These are phyloP conservation scores for Neurospora sp. DNA, from an alignment of 495 filamentous ascomycete genomes.

Conservation along the genomic window DNA sequence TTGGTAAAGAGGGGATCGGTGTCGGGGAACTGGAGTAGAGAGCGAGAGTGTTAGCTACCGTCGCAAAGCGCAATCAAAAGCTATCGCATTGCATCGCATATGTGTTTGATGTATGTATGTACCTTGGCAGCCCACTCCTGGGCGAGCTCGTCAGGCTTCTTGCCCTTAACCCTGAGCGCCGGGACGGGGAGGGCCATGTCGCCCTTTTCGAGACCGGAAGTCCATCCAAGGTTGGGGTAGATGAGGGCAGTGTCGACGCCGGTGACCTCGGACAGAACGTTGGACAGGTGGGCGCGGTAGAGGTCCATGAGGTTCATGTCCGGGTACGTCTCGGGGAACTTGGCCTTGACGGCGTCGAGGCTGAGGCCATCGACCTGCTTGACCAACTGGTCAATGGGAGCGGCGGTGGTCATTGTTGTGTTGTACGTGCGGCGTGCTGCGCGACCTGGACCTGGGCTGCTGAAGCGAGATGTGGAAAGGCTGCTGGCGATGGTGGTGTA, in stretches of 20 bases:
- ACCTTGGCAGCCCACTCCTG: constrained; percentile 62
- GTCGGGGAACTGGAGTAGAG: constrained; percentile 53
- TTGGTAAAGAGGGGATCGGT: constrained; percentile 61
- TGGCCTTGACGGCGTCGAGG: constrained; percentile 27
- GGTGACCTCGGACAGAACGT: constrained; percentile 59
- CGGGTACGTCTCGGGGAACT: constrained; percentile 50
- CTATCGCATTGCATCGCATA: neutral
- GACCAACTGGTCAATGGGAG: constrained; percentile 25
- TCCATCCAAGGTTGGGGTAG: constrained; percentile 71
- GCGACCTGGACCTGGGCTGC: neutral
- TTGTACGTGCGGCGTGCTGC: constrained; percentile 11
- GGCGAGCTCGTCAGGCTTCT: constrained; percentile 64
- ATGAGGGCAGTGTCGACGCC: constrained; percentile 67
- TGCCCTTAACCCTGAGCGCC: constrained; percentile 68
- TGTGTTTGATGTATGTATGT: constrained; percentile 18
- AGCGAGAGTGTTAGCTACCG: neutral
- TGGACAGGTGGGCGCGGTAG: constrained; percentile 74
- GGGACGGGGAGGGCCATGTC: constrained; percentile 75
- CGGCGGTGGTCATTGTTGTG: constrained; percentile 17
- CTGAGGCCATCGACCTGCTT: constrained; percentile 28
- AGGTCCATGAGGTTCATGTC: constrained; percentile 76
- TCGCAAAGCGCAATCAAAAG: neutral
- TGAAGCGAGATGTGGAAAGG: neutral
- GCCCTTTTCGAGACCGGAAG: constrained; percentile 75
- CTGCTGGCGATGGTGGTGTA: neutral